Percentiles rank a stretch among this genome's conserved stretches.
phyloP scores from a whole-genome alignment of 495 filamentous ascomycete genomes.

The Aspergillus coremiiformis region DNA sequence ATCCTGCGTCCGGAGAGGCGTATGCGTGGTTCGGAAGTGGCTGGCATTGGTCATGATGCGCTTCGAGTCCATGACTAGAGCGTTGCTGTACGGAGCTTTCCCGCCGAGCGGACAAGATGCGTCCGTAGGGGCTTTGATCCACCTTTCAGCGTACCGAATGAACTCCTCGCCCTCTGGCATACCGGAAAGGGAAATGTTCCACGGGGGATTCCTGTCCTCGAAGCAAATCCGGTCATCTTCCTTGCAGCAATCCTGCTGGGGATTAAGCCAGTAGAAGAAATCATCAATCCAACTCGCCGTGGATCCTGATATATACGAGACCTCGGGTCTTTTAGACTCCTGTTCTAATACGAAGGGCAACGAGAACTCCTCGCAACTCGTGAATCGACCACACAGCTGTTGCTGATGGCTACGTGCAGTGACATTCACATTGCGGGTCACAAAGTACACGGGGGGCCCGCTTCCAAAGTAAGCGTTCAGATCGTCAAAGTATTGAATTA shows the following conservation, averaged over 20 bases:
- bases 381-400: conserved; percentile 85
- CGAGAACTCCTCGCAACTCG: conserved; percentile 74
- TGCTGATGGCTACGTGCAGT: conserved; percentile 69
- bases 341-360: conserved; percentile 83
- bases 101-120: conserved; percentile 82
- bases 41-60: conserved; percentile 61
- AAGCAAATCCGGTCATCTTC: conserved; percentile 68
- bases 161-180: conserved; percentile 94
- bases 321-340: conserved; percentile 82
- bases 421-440: conserved; percentile 70
- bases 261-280: conserved; percentile 92
- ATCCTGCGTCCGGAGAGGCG: conserved; percentile 74
- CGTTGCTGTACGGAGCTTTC: conserved; percentile 76
- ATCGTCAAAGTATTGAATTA: conserved; percentile 93
- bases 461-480: conserved; percentile 85
- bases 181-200: conserved; percentile 80
- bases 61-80: conserved; percentile 68
- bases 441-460: conserved; percentile 94
- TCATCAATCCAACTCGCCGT: conserved; percentile 96
- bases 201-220: conserved; percentile 60
- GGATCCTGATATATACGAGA: conserved; percentile 86
- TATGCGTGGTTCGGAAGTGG: conserved; percentile 88
- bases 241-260: conserved; percentile 74
- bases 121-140: conserved; percentile 72
- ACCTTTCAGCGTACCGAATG: conserved; percentile 71